phyloP scores from a whole-genome alignment of 305 asterid species.

The Fraxinus dipetala region DNA sequence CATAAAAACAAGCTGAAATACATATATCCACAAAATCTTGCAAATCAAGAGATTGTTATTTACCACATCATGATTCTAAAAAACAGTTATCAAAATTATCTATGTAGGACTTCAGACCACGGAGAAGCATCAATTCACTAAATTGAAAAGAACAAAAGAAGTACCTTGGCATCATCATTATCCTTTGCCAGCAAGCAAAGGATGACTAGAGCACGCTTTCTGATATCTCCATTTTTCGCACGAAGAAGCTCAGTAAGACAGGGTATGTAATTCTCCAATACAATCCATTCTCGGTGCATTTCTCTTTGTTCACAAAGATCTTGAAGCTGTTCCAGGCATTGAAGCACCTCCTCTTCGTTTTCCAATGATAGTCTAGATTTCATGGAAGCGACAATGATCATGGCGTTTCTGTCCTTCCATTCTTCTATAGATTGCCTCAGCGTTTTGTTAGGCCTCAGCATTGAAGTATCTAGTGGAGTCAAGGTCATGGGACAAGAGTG shows the following conservation, averaged over 20 bases:
- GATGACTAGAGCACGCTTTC: constrained; percentile 45
- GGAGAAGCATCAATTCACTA: background rate
- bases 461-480: constrained; percentile 38
- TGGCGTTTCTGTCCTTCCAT: constrained; percentile 69
- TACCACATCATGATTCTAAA: background rate
- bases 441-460: constrained; percentile 66
- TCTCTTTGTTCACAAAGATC: constrained; percentile 60
- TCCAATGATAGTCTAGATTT: constrained; percentile 42
- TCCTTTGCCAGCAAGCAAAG: constrained; percentile 56
- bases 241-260: constrained; percentile 46
- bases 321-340: constrained; percentile 40
- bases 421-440: constrained; percentile 71
- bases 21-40: background rate
- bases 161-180: constrained; percentile 61
- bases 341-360: constrained; percentile 44
- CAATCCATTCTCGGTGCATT: constrained; percentile 58
- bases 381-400: constrained; percentile 49
- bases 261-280: constrained; percentile 59
- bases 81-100: background rate
- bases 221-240: constrained; percentile 46
- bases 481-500: constrained; percentile 50
- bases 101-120: background rate
- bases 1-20: background rate
- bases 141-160: background rate
- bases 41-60: background rate